Percentiles rank a stretch among this genome's conserved stretches.
Conservation (phyloP, 176 grass and related monocot species). For the Musa acuminata region DNA sequence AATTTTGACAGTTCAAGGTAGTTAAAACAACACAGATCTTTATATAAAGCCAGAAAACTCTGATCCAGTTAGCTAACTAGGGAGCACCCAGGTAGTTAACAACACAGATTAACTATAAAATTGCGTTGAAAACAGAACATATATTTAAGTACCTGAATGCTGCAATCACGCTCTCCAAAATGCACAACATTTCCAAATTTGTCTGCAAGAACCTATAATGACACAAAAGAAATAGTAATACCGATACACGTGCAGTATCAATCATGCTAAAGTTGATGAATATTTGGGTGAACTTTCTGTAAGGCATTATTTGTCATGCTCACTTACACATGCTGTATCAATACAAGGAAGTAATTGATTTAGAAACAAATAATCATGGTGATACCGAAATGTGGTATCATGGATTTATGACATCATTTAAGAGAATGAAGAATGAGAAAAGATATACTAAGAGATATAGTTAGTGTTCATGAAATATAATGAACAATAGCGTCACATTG, state of each 20-base stretch:
- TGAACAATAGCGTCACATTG: too few relatives aligned
- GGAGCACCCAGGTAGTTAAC: background rate
- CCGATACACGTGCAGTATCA: too few relatives aligned
- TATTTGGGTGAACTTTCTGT: background rate
- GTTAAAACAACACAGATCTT: background rate
- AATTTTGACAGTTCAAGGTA: too few relatives aligned
- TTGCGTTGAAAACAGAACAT: background rate
- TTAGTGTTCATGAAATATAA: too few relatives aligned
- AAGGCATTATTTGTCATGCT: background rate
- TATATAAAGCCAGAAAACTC: too few relatives aligned
- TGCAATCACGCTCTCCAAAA: conserved; percentile 48
- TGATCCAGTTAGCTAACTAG: background rate
- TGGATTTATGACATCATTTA: background rate
- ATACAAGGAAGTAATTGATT: background rate
- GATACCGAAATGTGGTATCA: background rate
- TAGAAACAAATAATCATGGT: background rate
- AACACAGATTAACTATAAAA: too few relatives aligned
- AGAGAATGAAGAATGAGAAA: background rate
- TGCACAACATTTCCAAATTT: conserved; percentile 47
- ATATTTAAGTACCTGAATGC: conserved; percentile 33
- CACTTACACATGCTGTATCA: background rate
- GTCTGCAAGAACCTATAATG: conserved; percentile 39
- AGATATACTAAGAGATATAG: background rate
- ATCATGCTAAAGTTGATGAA: background rate
- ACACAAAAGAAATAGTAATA: background rate